Conservation (phyloP, 2,329 filamentous ascomycete genomes). For the Colletotrichum aenigma region DNA sequence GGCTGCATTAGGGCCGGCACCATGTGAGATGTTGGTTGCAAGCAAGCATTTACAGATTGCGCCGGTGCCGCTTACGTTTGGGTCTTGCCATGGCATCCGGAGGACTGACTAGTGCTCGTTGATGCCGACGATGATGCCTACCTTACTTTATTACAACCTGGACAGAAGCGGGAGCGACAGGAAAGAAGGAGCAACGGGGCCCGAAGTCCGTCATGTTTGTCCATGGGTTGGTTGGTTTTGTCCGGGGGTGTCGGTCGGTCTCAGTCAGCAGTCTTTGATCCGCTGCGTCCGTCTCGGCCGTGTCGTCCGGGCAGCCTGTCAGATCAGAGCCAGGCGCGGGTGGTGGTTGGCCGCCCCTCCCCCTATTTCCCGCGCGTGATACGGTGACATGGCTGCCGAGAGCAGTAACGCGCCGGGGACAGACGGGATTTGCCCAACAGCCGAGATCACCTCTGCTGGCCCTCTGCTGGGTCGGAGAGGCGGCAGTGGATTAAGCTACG, state of each 20-base stretch:
- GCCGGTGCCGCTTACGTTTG: not conserved
- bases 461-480: not conserved
- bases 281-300: constrained; percentile 6
- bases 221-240: not conserved
- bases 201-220: not conserved
- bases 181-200: not conserved
- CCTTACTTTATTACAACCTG: not conserved
- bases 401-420: not conserved
- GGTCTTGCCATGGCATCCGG: not conserved
- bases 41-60: not conserved
- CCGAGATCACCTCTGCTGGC: constrained; percentile 3
- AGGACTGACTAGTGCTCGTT: not conserved
- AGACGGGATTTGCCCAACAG: constrained; percentile 8
- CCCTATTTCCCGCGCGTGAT: constrained; percentile 5
- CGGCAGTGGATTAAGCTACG: not conserved
- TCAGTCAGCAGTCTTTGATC: not conserved
- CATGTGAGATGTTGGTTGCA: not conserved
- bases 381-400: not conserved
- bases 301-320: constrained; percentile 7
- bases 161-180: not conserved
- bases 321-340: not conserved
- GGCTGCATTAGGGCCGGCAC: not conserved
- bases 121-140: not conserved
- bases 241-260: not conserved
- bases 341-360: not conserved